Evolutionary conservation across 805 yeast genomes (phyloP).

Genomic region (Groenewaldozyma salmanticensis): DNA sequence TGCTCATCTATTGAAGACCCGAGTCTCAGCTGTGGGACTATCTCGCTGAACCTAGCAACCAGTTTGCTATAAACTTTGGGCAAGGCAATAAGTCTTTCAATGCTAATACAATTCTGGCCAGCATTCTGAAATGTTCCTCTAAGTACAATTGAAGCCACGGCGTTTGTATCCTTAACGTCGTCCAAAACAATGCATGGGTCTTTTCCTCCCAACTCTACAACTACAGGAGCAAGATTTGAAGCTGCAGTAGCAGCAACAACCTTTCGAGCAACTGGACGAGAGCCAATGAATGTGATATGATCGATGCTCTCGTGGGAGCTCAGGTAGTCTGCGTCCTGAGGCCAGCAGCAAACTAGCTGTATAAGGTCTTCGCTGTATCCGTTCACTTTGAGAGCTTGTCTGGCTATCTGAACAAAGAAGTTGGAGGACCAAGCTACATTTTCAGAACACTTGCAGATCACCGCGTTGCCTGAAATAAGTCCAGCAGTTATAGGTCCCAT

Average conservation of each 20-base stretch:
- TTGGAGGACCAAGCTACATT: slow-evolving; percentile 91
- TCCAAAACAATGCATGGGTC: slow-evolving; percentile 86
- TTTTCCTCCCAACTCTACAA: slow-evolving; percentile 94
- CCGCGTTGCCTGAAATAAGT: slow-evolving; percentile 83
- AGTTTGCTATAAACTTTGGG: slow-evolving; percentile 57
- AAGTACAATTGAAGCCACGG: slow-evolving; percentile 68
- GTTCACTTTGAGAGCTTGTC: slow-evolving; percentile 60
- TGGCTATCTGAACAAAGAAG: slow-evolving; percentile 64
- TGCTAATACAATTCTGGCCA: slow-evolving; percentile 97
- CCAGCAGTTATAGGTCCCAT: slow-evolving; percentile 89
- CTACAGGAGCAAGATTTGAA: slow-evolving; percentile 83
- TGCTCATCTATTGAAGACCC: slow-evolving; percentile 91
- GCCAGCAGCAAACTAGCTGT: slow-evolving; percentile 82
- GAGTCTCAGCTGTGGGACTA: slow-evolving; percentile 55
- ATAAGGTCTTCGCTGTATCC: slow-evolving; percentile 75
- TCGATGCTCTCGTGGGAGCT: slow-evolving; percentile 73
- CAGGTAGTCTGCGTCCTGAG: slow-evolving; percentile 77
- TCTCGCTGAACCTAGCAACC: slow-evolving; percentile 43
- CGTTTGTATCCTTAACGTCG: slow-evolving; percentile 41
- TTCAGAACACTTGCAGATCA: slow-evolving; percentile 90
- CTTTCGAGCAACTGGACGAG: slow-evolving; percentile 86
- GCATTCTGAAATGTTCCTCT: slow-evolving; percentile 96
- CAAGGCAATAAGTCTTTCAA: slow-evolving; percentile 83
- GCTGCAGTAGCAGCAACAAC: slow-evolving; percentile 75
- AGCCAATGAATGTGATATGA: slow-evolving; percentile 93